Conservation (phyloP, 805 yeast species). For the Yamadazyma nakazawae region DNA sequence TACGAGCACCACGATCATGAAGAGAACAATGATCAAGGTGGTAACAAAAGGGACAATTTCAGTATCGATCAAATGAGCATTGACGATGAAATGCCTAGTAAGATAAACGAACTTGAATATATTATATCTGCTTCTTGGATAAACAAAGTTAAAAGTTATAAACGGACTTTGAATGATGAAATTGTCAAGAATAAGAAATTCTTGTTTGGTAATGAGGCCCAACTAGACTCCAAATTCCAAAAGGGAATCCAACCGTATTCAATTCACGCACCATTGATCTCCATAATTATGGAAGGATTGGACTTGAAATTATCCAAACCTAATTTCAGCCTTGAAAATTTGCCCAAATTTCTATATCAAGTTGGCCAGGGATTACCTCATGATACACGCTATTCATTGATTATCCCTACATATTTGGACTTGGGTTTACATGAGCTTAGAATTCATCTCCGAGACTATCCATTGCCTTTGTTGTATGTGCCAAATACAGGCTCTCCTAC, state of each 20-base stretch:
- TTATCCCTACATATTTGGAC: conserved; percentile 62
- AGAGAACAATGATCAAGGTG: neutral
- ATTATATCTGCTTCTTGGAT: conserved; percentile 70
- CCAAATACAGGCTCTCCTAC: conserved; percentile 12
- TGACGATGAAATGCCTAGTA: conserved; percentile 25
- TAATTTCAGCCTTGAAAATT: conserved; percentile 27
- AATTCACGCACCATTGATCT: conserved; percentile 33
- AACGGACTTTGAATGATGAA: conserved; percentile 31
- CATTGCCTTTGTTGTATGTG: conserved; percentile 74
- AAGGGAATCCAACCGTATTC: conserved; percentile 29
- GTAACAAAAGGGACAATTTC: neutral
- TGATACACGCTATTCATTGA: conserved; percentile 62
- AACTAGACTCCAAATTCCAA: conserved; percentile 13
- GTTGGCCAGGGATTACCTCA: conserved; percentile 82
- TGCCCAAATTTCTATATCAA: conserved; percentile 61
- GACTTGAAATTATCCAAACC: conserved; percentile 25
- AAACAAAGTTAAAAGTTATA: conserved; percentile 51
- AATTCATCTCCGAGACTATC: conserved; percentile 78
- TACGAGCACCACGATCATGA: conserved; percentile 1
- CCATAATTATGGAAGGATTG: conserved; percentile 27
- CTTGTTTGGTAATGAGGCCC: conserved; percentile 35
- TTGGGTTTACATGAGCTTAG: conserved; percentile 59
- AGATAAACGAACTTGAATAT: conserved; percentile 32
- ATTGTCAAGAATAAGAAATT: conserved; percentile 34
- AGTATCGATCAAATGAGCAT: conserved; percentile 9